Percentiles rank a stretch among this genome's conserved stretches.
Evolutionary conservation across 169 alveolate genomes (phyloP).

Genomic region (Plasmodium gaboni): DNA sequence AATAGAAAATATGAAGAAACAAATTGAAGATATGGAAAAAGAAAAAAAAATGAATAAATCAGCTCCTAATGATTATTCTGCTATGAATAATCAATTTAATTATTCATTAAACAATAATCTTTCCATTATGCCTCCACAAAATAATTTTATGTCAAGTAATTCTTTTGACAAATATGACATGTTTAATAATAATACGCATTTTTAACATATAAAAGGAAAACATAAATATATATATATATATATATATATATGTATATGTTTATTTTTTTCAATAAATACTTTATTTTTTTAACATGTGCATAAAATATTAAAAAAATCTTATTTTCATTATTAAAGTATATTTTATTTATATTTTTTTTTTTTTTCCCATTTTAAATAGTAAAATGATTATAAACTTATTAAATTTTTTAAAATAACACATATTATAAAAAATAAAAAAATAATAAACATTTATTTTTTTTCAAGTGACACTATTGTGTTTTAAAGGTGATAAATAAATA

Average conservation of each 20-base stretch:
- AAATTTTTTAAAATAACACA: too few species aligned
- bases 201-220: slow-evolving; percentile 4
- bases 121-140: slow-evolving; percentile 76
- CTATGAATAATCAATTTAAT: slow-evolving; percentile 54
- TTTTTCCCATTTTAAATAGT: background rate
- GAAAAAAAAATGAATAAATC: slow-evolving; percentile 89
- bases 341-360: background rate
- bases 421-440: too few species aligned
- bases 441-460: too few species aligned
- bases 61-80: slow-evolving; percentile 87
- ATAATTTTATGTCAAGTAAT: slow-evolving; percentile 17
- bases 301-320: too few species aligned
- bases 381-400: too few species aligned
- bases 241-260: background rate
- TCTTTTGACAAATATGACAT: slow-evolving; percentile 73
- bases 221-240: background rate
- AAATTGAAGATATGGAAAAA: slow-evolving; percentile 85
- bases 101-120: slow-evolving; percentile 60
- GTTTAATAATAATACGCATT: slow-evolving; percentile 51
- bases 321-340: background rate
- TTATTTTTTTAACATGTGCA: too few species aligned
- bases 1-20: slow-evolving; percentile 87
- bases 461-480: too few species aligned
- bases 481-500: too few species aligned
- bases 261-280: background rate